Base-by-base conservation (phyloP, 768 basidiomycete species). In the Kwoniella botswanensis region DNA sequence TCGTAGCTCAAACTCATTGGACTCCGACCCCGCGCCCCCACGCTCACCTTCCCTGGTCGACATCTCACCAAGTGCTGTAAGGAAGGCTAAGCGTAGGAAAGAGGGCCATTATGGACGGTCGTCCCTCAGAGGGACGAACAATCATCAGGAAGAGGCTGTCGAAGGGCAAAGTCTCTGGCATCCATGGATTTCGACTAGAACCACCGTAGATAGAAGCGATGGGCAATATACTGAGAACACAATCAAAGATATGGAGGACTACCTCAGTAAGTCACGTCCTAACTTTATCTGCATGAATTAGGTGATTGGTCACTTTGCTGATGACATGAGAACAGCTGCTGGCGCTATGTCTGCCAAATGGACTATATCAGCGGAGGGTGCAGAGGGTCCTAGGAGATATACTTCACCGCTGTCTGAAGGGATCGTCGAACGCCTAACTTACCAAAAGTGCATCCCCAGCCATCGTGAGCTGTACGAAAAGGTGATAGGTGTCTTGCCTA, bases 341-440 rank as follows among this genome's bases (percentile, higher is more conserved):
- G 58, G 58, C 11, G 58, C 58, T 11, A 60, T 60, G 58, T 60
- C 58, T 15, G 58, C 58, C 10, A 52, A 63, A 26, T 63, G 43
- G 62, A 44, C 9, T 46, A 35, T 44, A 46, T 35, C 44, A 24
- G 17, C 35, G 18, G 17, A 11, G 18, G 17, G 26, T 44, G 12
- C 1, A 13, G 59, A 42, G 26, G 21, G 35, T 9, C 17, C 2
- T 15, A 17, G 59, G 1, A 41, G 59, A 44, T 11, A 42, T 17
- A 29, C 13, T 3, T 35, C 59, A 12, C 35, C 62, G 15, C n/a
- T 44, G 7, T 63, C 62, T n/a, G 46, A 35, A 35, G 62, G 43
- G 35, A 42, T 46, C 24, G n/a, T 63, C 15, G 22, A 63, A 44
- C n/a, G 62, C 9, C 2, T 63, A 15, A 63, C 62, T 17, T 43